Evolutionary conservation across 2,329 filamentous ascomycete genomes (phyloP).

Genomic region (Pseudogymnoascus sp.): DNA sequence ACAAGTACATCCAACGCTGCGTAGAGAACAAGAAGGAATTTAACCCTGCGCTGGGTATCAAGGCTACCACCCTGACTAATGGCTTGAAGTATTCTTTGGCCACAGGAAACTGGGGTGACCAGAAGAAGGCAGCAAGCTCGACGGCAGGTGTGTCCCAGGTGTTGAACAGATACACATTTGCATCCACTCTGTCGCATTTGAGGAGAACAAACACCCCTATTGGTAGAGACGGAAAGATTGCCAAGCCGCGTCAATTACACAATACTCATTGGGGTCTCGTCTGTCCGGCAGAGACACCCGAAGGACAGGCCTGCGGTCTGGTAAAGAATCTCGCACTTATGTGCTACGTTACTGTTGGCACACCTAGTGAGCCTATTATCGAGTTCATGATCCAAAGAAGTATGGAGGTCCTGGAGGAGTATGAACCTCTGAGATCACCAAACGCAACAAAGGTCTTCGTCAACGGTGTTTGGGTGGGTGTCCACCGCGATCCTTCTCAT

Average conservation of each 20-base stretch:
- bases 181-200: constrained; percentile 93
- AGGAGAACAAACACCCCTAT: constrained; percentile 96
- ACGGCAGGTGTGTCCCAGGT: constrained; percentile 98
- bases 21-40: constrained; percentile 87
- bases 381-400: constrained; percentile 94
- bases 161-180: constrained; percentile 93
- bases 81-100: constrained; percentile 94
- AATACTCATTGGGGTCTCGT: constrained; percentile 98
- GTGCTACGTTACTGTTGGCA: constrained; percentile 96
- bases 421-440: constrained; percentile 75
- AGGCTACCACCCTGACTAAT: constrained; percentile 83
- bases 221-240: constrained; percentile 94
- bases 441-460: constrained; percentile 97
- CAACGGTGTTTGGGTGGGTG: constrained; percentile 96
- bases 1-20: constrained; percentile 83
- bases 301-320: constrained; percentile 95
- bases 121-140: constrained; percentile 93
- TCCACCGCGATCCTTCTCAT: constrained; percentile 81
- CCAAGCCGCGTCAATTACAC: constrained; percentile 94
- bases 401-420: constrained; percentile 96
- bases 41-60: constrained; percentile 83
- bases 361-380: constrained; percentile 79
- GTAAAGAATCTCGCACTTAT: constrained; percentile 97
- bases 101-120: constrained; percentile 98
- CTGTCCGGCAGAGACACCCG: constrained; percentile 93